Conservation (phyloP, 2,329 filamentous ascomycete genomes). For the Cytospora leucostoma region DNA sequence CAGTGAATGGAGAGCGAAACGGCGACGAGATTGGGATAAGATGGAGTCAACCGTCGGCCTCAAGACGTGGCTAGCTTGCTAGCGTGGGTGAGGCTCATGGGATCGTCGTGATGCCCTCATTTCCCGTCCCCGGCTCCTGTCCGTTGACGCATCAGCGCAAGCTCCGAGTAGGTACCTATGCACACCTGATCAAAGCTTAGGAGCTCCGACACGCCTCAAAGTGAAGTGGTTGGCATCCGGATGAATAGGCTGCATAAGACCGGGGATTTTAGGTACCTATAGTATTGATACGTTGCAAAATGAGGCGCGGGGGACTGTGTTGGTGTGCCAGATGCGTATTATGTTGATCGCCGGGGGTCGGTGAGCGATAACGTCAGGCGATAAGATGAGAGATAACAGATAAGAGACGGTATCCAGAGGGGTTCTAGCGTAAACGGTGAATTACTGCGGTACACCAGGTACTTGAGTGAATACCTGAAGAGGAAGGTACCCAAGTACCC, state of each 20-base stretch:
- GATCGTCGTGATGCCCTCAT: constrained; percentile 2
- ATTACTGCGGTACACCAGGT: background rate
- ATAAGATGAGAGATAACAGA: background rate
- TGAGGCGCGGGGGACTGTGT: background rate
- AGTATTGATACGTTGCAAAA: background rate
- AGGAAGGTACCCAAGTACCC: background rate
- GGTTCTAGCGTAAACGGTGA: background rate
- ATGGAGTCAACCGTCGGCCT: background rate
- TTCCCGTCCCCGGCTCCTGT: background rate
- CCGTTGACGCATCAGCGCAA: background rate
- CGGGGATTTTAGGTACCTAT: background rate
- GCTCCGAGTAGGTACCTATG: background rate
- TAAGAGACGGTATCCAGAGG: background rate
- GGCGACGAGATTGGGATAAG: background rate
- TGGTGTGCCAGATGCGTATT: no score
- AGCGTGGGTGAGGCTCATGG: background rate
- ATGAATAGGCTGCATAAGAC: background rate
- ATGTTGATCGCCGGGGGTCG: background rate
- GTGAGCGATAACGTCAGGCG: background rate
- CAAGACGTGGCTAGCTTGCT: background rate
- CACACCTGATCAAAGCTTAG: background rate
- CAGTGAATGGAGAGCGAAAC: background rate
- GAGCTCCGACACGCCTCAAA: background rate
- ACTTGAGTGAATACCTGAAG: no score
- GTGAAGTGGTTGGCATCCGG: background rate